Evolutionary conservation across 106 monocot species (phyloP), one percentile per base, ranked within the genome.

Genomic region (Vanilla planifolia): DNA sequence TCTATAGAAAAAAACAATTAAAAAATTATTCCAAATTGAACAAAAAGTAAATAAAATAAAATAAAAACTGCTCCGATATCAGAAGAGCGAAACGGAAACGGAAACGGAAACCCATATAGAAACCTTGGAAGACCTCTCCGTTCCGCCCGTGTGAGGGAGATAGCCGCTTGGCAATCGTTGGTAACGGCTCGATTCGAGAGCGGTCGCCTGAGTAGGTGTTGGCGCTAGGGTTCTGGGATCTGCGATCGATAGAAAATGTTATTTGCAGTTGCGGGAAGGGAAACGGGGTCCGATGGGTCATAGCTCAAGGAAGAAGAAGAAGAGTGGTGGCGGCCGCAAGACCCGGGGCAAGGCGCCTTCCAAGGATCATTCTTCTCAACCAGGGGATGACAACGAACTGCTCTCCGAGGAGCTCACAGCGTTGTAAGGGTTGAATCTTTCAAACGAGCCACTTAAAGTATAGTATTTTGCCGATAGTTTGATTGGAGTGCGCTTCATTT

Each of bases 261-360:
- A 36, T 35, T 36, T 57, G 30, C 16, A 1, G 53, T 30, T 14
- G 29, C 30, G 30, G 53, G 29, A 53, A 35, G 35, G 21, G 17
- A 57, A 57, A 35, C 35, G 20, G 57, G 2, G 14, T 28, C 9
- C 20, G 11, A 93, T 88, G 84, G 92, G 84, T 33, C 80, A 80
- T 56, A 80, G 45, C 66, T 73, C 71, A 13, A 83, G 82, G 80
- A 90, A 90, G 80, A 90, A 83, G 70, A 85, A 92, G 84, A 85
- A 87, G 45, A 36, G 66, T 9, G 61, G 66, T 13, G 66, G 71
- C 16, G 66, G 77, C 20, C 67, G 78, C 48, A 74, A 80, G 75
- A 65, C 57, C 56, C 69, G 77, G 36, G 78, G 82, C 27, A 73
- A 82, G 22, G 46, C 64, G 11, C 39, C 76, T 9, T 73, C 79